These are phyloP conservation scores for Fragilariopsis cylindrus DNA, from an alignment of 108 stramenopile genomes.

Conservation along the genomic window DNA sequence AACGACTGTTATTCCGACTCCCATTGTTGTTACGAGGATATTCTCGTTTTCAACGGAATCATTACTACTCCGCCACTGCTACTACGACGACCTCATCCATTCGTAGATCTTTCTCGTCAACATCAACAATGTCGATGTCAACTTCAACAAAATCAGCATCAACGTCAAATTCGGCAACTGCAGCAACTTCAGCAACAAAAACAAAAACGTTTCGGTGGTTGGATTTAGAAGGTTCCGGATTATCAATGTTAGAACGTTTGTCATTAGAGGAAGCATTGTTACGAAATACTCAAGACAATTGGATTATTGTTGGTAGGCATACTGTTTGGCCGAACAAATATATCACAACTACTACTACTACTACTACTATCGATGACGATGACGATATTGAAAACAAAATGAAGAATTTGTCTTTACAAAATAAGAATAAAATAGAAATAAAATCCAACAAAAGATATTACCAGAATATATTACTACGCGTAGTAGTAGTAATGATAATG, in stretches of 20 bases:
- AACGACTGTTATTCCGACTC: no score
- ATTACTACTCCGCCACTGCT: no score
- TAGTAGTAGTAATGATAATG: background rate
- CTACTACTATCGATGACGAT: background rate
- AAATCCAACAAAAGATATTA: background rate
- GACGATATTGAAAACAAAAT: no score
- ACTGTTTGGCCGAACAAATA: conserved; percentile 50
- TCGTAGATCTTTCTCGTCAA: background rate
- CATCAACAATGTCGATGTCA: background rate
- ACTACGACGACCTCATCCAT: no score
- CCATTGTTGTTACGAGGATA: no score
- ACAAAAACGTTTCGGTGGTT: conserved; percentile 31
- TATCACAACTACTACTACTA: background rate
- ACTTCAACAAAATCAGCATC: background rate
- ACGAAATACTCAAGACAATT: conserved; percentile 68
- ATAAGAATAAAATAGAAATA: conserved; percentile 1
- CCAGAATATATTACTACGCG: conserved; percentile 18
- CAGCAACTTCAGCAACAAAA: background rate
- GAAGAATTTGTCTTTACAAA: background rate
- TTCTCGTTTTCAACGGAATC: no score
- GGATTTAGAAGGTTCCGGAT: conserved; percentile 65
- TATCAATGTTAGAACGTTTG: conserved; percentile 81
- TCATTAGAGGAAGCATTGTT: conserved; percentile 81
- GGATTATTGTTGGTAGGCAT: conserved; percentile 73
- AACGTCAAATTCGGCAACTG: background rate